These are phyloP conservation scores for Colletotrichum phormii DNA, from an alignment of 2,329 filamentous ascomycete species.

Conservation along the genomic window DNA sequence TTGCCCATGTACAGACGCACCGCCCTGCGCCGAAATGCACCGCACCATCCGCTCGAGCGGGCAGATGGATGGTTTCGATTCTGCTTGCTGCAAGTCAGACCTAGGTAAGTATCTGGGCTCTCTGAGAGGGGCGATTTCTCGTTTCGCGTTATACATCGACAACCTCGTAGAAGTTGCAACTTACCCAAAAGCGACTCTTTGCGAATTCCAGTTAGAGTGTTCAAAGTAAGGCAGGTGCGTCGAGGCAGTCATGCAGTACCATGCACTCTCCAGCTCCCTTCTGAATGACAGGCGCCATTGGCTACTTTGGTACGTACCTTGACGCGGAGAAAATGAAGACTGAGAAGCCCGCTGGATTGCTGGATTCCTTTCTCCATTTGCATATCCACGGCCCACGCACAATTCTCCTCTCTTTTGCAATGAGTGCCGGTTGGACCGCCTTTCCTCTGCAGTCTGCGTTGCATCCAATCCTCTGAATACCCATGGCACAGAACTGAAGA, in stretches of 20 bases:
- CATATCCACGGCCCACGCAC: slow-evolving; percentile 4
- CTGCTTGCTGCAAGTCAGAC: neutral
- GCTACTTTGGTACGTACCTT: slow-evolving; percentile 5
- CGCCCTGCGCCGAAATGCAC: neutral
- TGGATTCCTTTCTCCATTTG: neutral
- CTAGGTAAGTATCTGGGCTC: neutral
- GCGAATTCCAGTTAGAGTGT: neutral
- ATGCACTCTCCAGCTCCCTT: neutral
- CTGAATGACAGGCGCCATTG: neutral
- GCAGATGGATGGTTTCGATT: slow-evolving; percentile 4
- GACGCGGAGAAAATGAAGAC: slow-evolving; percentile 4
- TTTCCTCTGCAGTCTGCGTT: neutral
- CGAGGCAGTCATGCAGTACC: neutral
- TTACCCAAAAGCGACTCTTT: neutral
- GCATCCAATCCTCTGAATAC: neutral
- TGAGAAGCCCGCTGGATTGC: slow-evolving; percentile 2
- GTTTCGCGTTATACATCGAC: neutral
- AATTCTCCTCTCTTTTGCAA: slow-evolving; percentile 4
- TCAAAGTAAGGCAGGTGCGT: neutral
- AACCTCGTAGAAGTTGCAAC: neutral
- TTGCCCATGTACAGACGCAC: slow-evolving; percentile 17
- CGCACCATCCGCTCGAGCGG: slow-evolving; percentile 13
- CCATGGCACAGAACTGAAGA: neutral
- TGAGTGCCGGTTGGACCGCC: neutral
- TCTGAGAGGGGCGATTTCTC: neutral